A percentile compares a stretch with the other conserved stretches of the same genome.
phyloP scores from a whole-genome alignment of 2,329 filamentous ascomycete genomes.

The Trichoderma atroviride region DNA sequence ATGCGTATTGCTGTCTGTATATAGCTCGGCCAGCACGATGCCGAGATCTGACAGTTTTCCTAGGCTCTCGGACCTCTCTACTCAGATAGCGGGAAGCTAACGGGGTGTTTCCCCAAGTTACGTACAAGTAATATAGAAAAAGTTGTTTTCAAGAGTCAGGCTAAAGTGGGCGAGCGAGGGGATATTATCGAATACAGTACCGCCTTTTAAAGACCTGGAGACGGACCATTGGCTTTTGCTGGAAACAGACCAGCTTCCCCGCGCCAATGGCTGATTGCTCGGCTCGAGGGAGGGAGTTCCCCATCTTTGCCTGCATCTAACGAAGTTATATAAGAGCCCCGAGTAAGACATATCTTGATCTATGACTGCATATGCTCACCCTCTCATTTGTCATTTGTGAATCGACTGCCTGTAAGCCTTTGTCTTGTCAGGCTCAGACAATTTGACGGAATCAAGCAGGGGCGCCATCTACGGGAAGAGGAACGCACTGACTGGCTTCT shows the following conservation, averaged over 20 bases:
- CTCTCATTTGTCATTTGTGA: conserved; percentile 6
- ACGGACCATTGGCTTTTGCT: conserved; percentile 5
- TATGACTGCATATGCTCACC: background rate
- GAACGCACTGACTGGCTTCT: background rate
- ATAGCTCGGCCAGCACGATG: background rate
- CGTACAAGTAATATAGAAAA: background rate
- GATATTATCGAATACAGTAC: conserved; percentile 24
- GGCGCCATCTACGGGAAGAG: background rate
- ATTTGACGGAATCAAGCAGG: background rate
- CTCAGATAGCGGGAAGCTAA: conserved; percentile 3
- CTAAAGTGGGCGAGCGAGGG: conserved; percentile 14
- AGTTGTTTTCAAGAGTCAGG: background rate
- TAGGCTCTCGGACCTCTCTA: background rate
- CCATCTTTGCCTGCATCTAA: conserved; percentile 13
- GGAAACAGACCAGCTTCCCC: conserved; percentile 26
- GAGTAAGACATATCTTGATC: conserved; percentile 11
- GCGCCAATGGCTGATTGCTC: conserved; percentile 22
- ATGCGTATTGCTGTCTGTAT: background rate
- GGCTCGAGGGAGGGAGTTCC: conserved; percentile 17
- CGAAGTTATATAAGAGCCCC: conserved; percentile 21
- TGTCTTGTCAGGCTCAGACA: background rate
- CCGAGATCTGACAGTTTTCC: background rate
- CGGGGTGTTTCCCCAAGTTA: conserved; percentile 5
- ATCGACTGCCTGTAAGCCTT: background rate
- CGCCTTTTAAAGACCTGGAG: conserved; percentile 23